Evolutionary conservation across 768 basidiomycete genomes (phyloP).

Genomic region (Tubosaeta sp.): DNA sequence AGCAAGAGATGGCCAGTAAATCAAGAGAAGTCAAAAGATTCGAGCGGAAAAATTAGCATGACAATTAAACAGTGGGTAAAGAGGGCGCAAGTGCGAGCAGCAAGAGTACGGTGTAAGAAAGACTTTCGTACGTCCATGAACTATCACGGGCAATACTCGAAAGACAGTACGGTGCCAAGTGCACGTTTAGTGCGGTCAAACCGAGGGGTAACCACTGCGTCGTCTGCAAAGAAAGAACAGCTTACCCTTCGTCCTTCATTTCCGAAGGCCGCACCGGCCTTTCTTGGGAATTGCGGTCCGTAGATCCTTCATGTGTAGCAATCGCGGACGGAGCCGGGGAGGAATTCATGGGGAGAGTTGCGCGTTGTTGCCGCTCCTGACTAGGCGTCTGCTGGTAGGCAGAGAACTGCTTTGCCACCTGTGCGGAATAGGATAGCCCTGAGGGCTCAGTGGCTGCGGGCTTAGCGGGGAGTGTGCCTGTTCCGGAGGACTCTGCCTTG

Average conservation of each 20-base stretch:
- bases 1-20: slow-evolving; percentile 29
- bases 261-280: slow-evolving; percentile 63
- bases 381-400: slow-evolving; percentile 62
- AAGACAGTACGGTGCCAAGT: slow-evolving; percentile 13
- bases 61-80: slow-evolving; percentile 18
- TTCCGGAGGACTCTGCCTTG: slow-evolving; percentile 22
- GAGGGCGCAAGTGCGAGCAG: slow-evolving; percentile 13
- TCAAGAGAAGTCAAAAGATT: slow-evolving; percentile 21
- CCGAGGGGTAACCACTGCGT: slow-evolving; percentile 3
- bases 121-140: slow-evolving; percentile 25
- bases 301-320: slow-evolving; percentile 33
- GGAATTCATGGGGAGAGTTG: slow-evolving; percentile 22
- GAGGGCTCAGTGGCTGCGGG: slow-evolving; percentile 22
- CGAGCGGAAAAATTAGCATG: slow-evolving; percentile 26
- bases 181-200: background rate
- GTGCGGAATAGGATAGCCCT: slow-evolving; percentile 55
- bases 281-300: slow-evolving; percentile 36
- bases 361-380: slow-evolving; percentile 54
- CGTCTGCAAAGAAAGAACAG: slow-evolving; percentile 19
- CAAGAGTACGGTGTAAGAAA: slow-evolving; percentile 16
- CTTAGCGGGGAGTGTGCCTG: slow-evolving; percentile 26
- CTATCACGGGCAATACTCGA: slow-evolving; percentile 16
- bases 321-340: slow-evolving; percentile 29
- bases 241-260: slow-evolving; percentile 85
- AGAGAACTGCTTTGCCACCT: slow-evolving; percentile 63